Evolutionary conservation across 495 filamentous ascomycete genomes (phyloP).

Genomic region (Tuber borchii): DNA sequence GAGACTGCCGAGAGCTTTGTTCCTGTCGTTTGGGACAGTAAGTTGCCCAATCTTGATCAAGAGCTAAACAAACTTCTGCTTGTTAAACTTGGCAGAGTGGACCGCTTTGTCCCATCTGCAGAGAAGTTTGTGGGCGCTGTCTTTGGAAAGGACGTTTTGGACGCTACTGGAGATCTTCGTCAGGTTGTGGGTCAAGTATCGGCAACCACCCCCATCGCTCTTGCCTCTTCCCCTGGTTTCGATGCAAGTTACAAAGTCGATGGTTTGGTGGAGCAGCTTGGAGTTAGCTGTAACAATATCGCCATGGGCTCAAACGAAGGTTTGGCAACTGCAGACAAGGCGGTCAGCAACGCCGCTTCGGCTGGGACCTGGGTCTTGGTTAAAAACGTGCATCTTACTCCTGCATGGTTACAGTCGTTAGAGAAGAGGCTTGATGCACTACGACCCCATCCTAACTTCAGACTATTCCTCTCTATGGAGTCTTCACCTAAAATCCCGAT

Average conservation of each 20-base stretch:
- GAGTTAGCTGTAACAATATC: conserved; percentile 83
- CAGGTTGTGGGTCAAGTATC: conserved; percentile 78
- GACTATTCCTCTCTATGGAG: conserved; percentile 97
- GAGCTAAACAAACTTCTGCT: conserved; percentile 78
- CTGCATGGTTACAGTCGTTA: conserved; percentile 89
- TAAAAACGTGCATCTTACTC: conserved; percentile 98
- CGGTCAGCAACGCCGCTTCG: conserved; percentile 85
- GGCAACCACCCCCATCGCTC: conserved; percentile 75
- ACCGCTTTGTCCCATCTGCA: conserved; percentile 85
- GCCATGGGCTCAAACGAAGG: conserved; percentile 98
- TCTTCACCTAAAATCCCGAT: conserved; percentile 94
- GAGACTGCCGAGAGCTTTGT: conserved; percentile 83
- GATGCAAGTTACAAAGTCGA: conserved; percentile 99
- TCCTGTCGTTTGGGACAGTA: conserved; percentile 68
- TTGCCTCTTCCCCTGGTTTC: conserved; percentile 92
- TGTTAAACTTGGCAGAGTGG: conserved; percentile 88
- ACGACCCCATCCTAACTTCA: conserved; percentile 88
- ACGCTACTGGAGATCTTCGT: conserved; percentile 74
- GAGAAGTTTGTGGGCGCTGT: conserved; percentile 84
- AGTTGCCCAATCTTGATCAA: conserved; percentile 59
- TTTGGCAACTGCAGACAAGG: conserved; percentile 84
- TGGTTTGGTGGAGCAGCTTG: conserved; percentile 75
- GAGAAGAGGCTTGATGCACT: conserved; percentile 94
- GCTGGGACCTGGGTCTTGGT: conserved; percentile 92
- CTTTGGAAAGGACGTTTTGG: conserved; percentile 77